Evolutionary conservation across 1,284 basidiomycete species (phyloP).

Genomic region (Cystobasidium pallidum): DNA sequence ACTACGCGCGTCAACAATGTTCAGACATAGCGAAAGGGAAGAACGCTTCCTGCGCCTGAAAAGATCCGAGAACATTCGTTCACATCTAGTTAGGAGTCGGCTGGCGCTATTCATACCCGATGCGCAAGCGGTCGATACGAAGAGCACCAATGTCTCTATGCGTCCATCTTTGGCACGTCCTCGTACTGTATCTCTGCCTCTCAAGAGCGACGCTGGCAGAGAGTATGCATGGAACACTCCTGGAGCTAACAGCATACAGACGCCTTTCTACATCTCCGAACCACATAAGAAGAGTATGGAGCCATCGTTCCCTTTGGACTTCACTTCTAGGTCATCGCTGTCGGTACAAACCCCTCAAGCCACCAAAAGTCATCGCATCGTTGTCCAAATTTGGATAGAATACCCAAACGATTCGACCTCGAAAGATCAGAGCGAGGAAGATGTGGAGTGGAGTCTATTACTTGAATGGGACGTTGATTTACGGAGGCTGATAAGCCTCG

Average conservation of each 20-base stretch:
- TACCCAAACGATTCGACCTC: neutral
- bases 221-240: neutral
- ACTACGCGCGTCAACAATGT: slow-evolving; percentile 54
- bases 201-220: neutral
- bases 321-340: neutral
- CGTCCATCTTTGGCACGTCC: slow-evolving; percentile 14
- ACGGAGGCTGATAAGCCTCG: slow-evolving; percentile 65
- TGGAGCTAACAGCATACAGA: neutral
- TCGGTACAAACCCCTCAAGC: neutral
- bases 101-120: slow-evolving; percentile 13
- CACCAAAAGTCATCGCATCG: neutral
- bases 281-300: slow-evolving; percentile 74
- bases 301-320: slow-evolving; percentile 63
- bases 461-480: slow-evolving; percentile 71
- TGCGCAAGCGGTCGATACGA: neutral
- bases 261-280: slow-evolving; percentile 69
- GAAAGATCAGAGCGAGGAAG: slow-evolving; percentile 51
- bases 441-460: slow-evolving; percentile 65
- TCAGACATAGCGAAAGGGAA: slow-evolving; percentile 29
- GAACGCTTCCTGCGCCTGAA: slow-evolving; percentile 10
- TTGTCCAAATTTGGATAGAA: slow-evolving; percentile 50
- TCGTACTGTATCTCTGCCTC: slow-evolving; percentile 13
- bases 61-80: slow-evolving; percentile 9
- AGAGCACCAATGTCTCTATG: neutral
- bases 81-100: slow-evolving; percentile 29